These are phyloP conservation scores for Tetrapisispora phaffii DNA, from an alignment of 805 yeast species.

Conservation along the genomic window DNA sequence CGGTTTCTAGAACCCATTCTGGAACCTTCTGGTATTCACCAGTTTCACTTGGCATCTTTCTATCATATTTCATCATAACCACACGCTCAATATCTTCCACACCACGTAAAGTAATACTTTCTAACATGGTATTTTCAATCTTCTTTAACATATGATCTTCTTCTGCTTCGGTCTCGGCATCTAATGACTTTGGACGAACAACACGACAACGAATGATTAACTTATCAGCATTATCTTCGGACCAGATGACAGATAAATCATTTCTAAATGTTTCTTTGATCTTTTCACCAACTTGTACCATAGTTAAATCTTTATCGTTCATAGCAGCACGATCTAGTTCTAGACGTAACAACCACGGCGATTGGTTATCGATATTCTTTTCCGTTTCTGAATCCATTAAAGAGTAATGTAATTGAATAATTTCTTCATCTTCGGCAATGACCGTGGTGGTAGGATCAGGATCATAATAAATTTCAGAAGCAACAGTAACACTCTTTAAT, in stretches of 20 bases:
- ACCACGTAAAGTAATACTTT: conserved; percentile 90
- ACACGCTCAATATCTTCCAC: conserved; percentile 81
- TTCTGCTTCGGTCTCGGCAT: conserved; percentile 89
- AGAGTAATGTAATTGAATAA: conserved; percentile 93
- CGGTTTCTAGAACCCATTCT: conserved; percentile 98
- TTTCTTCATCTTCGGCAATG: conserved; percentile 91
- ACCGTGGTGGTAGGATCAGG: conserved; percentile 98
- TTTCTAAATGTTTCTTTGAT: conserved; percentile 88
- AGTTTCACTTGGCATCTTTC: conserved; percentile 57
- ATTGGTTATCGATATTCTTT: conserved; percentile 84
- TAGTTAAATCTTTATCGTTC: conserved; percentile 94
- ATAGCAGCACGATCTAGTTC: conserved; percentile 97
- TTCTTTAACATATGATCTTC: conserved; percentile 94
- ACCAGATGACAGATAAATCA: conserved; percentile 95
- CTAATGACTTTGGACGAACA: conserved; percentile 86
- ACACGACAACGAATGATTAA: conserved; percentile 97
- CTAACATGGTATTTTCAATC: conserved; percentile 93
- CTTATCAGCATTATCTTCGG: conserved; percentile 97
- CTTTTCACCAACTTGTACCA: conserved; percentile 96
- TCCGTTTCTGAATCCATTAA: conserved; percentile 97
- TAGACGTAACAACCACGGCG: conserved; percentile 95
- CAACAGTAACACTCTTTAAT: conserved; percentile 87
- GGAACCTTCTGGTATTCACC: conserved; percentile 86
- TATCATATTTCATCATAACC: conserved; percentile 74
- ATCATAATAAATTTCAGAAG: conserved; percentile 93